These are phyloP conservation scores for Rubus idaeus DNA, from an alignment of 306 rosid species.

Conservation along the genomic window DNA sequence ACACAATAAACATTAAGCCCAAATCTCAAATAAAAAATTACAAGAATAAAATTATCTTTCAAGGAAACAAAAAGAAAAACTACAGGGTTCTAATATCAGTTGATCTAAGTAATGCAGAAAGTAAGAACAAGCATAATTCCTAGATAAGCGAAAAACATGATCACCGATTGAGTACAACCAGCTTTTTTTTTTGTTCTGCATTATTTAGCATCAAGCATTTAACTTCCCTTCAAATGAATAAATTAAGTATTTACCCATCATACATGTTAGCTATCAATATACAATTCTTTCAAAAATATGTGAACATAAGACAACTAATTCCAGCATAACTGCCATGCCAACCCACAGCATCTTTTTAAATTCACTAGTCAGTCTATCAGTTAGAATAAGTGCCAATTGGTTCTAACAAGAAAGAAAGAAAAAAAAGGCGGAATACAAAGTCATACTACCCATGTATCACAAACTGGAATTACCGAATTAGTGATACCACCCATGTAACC, in stretches of 20 bases:
- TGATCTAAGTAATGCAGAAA: background rate
- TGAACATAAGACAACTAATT: background rate
- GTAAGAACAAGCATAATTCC: background rate
- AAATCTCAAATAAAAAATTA: background rate
- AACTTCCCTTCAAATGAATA: background rate
- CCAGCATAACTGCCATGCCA: background rate
- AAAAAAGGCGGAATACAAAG: background rate
- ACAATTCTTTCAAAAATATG: background rate
- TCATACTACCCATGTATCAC: background rate
- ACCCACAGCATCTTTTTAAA: background rate
- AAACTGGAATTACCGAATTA: too few species aligned
- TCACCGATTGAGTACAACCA: background rate
- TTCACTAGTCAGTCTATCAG: background rate
- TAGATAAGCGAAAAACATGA: background rate
- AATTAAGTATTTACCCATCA: constrained; percentile 1
- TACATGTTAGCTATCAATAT: background rate
- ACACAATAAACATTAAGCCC: constrained; percentile 37
- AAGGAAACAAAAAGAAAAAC: background rate
- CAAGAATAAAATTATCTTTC: background rate
- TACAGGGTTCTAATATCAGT: background rate
- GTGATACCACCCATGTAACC: too few species aligned
- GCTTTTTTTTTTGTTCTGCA: background rate
- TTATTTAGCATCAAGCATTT: background rate
- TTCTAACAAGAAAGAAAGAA: too few species aligned
- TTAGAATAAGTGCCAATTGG: background rate